These are phyloP conservation scores for Alternaria infectoria DNA, from an alignment of 2,329 filamentous ascomycete species.

Conservation along the genomic window DNA sequence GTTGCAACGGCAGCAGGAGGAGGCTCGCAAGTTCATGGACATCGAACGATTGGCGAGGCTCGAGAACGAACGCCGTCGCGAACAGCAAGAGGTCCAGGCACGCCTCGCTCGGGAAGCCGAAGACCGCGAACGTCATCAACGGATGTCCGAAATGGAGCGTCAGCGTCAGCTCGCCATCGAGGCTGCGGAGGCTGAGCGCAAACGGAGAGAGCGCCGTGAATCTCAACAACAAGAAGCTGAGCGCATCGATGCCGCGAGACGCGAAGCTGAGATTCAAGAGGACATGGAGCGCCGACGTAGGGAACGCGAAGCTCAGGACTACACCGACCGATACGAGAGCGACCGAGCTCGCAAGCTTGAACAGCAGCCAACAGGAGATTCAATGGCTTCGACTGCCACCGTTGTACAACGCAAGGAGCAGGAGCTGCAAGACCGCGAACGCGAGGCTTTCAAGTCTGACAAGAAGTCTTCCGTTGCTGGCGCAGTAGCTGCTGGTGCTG, in stretches of 20 bases:
- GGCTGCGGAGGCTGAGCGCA: slow-evolving; percentile 31
- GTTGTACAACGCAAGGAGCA: slow-evolving; percentile 43
- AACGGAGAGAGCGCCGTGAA: slow-evolving; percentile 31
- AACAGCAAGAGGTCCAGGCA: slow-evolving; percentile 31
- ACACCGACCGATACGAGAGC: slow-evolving; percentile 28
- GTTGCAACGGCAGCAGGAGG: slow-evolving; percentile 37
- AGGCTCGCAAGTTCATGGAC: slow-evolving; percentile 35
- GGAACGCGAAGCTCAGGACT: slow-evolving; percentile 34
- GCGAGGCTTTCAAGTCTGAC: slow-evolving; percentile 39
- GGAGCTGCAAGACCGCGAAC: slow-evolving; percentile 44
- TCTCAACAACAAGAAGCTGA: slow-evolving; percentile 37
- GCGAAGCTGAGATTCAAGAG: slow-evolving; percentile 39
- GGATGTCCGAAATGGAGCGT: slow-evolving; percentile 32
- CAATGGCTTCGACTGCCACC: slow-evolving; percentile 38
- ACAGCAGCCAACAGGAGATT: slow-evolving; percentile 38
- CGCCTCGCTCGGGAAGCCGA: slow-evolving; percentile 37
- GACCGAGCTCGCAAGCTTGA: slow-evolving; percentile 34
- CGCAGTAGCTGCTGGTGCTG: slow-evolving; percentile 42
- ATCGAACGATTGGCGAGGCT: slow-evolving; percentile 36
- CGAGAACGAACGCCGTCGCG: slow-evolving; percentile 36
- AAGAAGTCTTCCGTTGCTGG: slow-evolving; percentile 49
- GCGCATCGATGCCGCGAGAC: slow-evolving; percentile 28
- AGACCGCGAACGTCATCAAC: slow-evolving; percentile 41
- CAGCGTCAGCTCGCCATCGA: slow-evolving; percentile 31
- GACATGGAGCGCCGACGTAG: slow-evolving; percentile 33